These are phyloP conservation scores for Penicillium longicatenatum DNA, from an alignment of 495 filamentous ascomycete species.

Conservation along the genomic window DNA sequence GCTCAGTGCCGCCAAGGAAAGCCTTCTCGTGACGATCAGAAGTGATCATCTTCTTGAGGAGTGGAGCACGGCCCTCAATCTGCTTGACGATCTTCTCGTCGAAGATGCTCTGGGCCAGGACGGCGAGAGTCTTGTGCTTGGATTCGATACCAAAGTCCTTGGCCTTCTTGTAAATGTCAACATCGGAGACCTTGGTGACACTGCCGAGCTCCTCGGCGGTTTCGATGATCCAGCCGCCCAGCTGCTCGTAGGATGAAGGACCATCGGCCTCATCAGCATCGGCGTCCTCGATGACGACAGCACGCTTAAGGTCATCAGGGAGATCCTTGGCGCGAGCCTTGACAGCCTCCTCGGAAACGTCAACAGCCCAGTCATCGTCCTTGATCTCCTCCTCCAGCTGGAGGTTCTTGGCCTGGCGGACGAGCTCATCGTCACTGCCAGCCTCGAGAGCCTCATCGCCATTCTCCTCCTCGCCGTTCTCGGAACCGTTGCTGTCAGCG, in stretches of 20 bases:
- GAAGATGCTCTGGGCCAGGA: slow-evolving; percentile 92
- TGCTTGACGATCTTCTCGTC: slow-evolving; percentile 86
- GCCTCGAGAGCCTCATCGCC: slow-evolving; percentile 72
- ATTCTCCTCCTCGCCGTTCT: slow-evolving; percentile 68
- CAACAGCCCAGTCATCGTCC: slow-evolving; percentile 91
- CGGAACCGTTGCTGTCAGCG: slow-evolving; percentile 72
- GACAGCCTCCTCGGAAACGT: slow-evolving; percentile 92
- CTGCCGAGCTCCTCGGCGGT: slow-evolving; percentile 71
- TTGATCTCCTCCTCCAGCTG: slow-evolving; percentile 64
- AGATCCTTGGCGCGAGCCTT: slow-evolving; percentile 90
- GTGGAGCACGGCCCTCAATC: slow-evolving; percentile 73
- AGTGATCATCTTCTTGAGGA: slow-evolving; percentile 90
- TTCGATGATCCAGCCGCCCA: slow-evolving; percentile 88
- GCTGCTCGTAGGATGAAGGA: slow-evolving; percentile 82
- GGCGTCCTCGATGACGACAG: slow-evolving; percentile 79
- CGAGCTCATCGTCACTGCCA: slow-evolving; percentile 89
- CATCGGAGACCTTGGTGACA: slow-evolving; percentile 74
- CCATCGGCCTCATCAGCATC: slow-evolving; percentile 85
- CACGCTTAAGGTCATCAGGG: slow-evolving; percentile 86
- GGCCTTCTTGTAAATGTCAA: slow-evolving; percentile 93
- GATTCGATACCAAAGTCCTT: slow-evolving; percentile 89
- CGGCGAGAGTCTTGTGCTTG: slow-evolving; percentile 92
- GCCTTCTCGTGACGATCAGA: slow-evolving; percentile 95
- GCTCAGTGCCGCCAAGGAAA: slow-evolving; percentile 94
- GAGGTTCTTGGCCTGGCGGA: slow-evolving; percentile 77